Percentiles rank a stretch among this genome's conserved stretches.
phyloP scores from a whole-genome alignment of 129 eudicot genomes.

The Cynara cardunculus region DNA sequence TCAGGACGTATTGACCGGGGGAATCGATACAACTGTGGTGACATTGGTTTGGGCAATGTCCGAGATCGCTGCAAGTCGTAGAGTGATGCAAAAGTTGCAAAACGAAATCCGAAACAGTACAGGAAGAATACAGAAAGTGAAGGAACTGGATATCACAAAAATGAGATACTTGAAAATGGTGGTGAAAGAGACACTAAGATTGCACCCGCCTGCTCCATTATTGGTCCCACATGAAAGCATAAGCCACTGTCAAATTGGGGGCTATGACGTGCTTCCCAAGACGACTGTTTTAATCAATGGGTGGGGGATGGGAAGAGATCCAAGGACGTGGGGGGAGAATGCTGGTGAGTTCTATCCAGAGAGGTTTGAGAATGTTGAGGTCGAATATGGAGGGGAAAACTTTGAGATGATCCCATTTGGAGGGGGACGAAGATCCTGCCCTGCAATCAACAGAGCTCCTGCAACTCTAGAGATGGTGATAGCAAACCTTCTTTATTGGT shows the following conservation, averaged over 20 bases:
- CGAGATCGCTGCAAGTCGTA: conserved; percentile 41
- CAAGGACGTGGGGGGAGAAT: too few relatives aligned
- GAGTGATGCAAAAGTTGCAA: conserved; percentile 47
- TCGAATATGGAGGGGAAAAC: too few relatives aligned
- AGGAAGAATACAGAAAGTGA: conserved; percentile 7
- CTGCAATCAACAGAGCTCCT: conserved; percentile 3
- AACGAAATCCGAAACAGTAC: conserved; percentile 32
- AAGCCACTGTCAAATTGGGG: background rate
- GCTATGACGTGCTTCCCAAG: background rate
- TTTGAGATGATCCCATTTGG: background rate
- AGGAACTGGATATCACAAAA: conserved; percentile 33
- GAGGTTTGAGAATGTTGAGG: too few relatives aligned
- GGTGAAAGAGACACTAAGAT: conserved; percentile 56
- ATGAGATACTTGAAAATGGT: conserved; percentile 58
- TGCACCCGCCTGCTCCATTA: background rate
- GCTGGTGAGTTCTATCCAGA: too few relatives aligned
- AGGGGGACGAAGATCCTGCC: conserved; percentile 18
- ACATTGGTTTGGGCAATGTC: conserved; percentile 66
- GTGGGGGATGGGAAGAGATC: background rate
- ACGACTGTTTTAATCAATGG: background rate
- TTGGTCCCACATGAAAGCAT: background rate
- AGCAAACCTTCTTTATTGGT: conserved; percentile 25
- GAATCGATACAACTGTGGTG: conserved; percentile 54
- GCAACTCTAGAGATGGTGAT: conserved; percentile 1
- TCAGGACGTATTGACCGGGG: conserved; percentile 41